Base-by-base conservation (phyloP, 1,139 yeast genomes). In the Suhomyces kunorum region DNA sequence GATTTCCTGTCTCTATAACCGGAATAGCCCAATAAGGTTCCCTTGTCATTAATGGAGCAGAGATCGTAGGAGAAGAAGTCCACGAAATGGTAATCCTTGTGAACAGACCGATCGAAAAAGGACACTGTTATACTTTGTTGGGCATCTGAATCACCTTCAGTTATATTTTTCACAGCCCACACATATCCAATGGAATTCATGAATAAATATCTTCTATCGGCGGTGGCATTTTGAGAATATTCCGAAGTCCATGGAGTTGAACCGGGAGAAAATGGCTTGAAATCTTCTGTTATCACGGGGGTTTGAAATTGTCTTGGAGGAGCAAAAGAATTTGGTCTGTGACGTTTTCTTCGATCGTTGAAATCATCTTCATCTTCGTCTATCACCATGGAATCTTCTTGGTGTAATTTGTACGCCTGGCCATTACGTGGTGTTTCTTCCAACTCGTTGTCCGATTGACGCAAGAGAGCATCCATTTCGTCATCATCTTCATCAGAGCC, bases 121-220 rank as follows among this genome's bases (percentile, higher is more conserved):
- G 90, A 80, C 1, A 90, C 89, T 0, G 96, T 88, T 13, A 90
- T 72, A 35, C 90, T 81, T 49, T 82, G 79, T 49, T 83, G 71
- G 5, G 37, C 42, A 12, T 28, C 29, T 22, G 39, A 27, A 8
- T 42, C 45, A 12, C 33, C 33, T 13, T 54, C 53, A 59, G 67
- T 25, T 67, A 47, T 78, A 47, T 78, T 87, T 46, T 76, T 75
- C 14, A 87, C 95, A 0, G 87, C 72, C 83, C 96, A 87, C 0
- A 83, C 83, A 56, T 87, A 87, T 0, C 98, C 98, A 28, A 82
- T 66, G 6, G 85, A 71, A 53, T 87, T 88, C 76, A 92, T 86
- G 24, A 88, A 80, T 39, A 92, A 65, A 55, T 89, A 90, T 43
- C 96, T 72, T 60, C 95, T 78, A 43, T 63, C 66, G 1, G 65